Base-by-base conservation (phyloP, 441 rosid species). In the Francoa sonchifolia region DNA sequence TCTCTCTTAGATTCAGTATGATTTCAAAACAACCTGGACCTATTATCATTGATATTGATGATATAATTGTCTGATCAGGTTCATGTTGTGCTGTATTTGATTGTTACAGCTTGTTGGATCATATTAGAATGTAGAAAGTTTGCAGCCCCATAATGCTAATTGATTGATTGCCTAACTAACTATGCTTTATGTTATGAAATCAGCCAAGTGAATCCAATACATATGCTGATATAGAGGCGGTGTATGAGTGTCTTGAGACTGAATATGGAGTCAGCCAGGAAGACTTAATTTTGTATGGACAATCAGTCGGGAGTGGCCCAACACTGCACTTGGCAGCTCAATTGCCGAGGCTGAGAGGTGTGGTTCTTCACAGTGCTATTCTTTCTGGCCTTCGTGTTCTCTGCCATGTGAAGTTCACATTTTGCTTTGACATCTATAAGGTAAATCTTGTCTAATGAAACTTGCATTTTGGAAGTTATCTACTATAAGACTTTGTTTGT, bases 301-400 rank as follows among this genome's bases (percentile, higher is more conserved):
- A 90, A 44, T 90, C 98, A 1, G 98, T 90, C 23, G 98, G 98
- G 15, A 85, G 96, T 44, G 98, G 98, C 23, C 98, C 96, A 9
- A 90, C 98, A 1, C 44, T 90, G 44, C 96, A 90, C 64, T 67
- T 90, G 71, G 98, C 96, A 41, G 76, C 96, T 42, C 82, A 90
- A 66, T 69, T 90, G 66, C 96, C 98, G 1, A 67, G 98, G 67
- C 69, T 90, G 31, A 73, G 98, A 63, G 98, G 98, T 5, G 89
- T 90, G 12, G 96, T 90, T 63, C 72, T 90, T 55, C 98, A 85
- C 39, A 90, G 98, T 8, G 96, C 86, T 63, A 90, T 90, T 53
- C 96, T 90, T 54, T 90, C 98, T 39, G 98, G 98, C 43, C 96
- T 90, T 37, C 96, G 98, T 9, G 98, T 90, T 49, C 76, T 90